Base-by-base conservation (phyloP, 768 basidiomycete genomes). In the Xanthoconium stramineum region DNA sequence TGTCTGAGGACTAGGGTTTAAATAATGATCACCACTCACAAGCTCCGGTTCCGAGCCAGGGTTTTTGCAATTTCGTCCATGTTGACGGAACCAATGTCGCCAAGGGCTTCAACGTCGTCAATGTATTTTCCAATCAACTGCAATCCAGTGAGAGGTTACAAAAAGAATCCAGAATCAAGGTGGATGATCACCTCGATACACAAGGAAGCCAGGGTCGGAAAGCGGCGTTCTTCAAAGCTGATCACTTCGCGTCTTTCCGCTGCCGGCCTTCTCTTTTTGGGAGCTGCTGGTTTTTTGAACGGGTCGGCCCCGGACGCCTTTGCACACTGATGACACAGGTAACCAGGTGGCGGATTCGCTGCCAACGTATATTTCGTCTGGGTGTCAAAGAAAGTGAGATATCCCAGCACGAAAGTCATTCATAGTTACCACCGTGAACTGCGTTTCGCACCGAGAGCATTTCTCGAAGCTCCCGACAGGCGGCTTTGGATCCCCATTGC, bases 291-390 rank as follows among this genome's bases (percentile, higher is more conserved):
- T 61, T 91, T 93, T 70, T 94, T 96, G 75, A 95, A 95, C 0
- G 92, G 92, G 63, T 94, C 90, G 1, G 76, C 74, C 7, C 91
- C 93, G 3, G 84, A 80, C 0, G 83, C 79, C 65, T 91, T 91
- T 2, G 88, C 84, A 69, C 96, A 99, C 10, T 76, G 72, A 62
- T 93, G 86, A 67, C 96, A 99, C 20, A 98, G 80, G 61, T 80
- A 93, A 1, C 92, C 93, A 0, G 84, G 82, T 1, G 83, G 83
- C 0, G 83, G 79, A 43, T 80, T 80, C 8, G 85, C 83, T 7
- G 91, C 82, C 60, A 90, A 74, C 0, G 95, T 97, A 65, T 96
- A 98, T 64, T 83, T 87, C 2, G 91, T 94, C 94, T 95, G 42
- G 17, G 3, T 5, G 37, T 24, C 28, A 37, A 32, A 1, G 14